Conservation (phyloP, 192 early-diverging fungal genomes). For the Podila horticola region DNA sequence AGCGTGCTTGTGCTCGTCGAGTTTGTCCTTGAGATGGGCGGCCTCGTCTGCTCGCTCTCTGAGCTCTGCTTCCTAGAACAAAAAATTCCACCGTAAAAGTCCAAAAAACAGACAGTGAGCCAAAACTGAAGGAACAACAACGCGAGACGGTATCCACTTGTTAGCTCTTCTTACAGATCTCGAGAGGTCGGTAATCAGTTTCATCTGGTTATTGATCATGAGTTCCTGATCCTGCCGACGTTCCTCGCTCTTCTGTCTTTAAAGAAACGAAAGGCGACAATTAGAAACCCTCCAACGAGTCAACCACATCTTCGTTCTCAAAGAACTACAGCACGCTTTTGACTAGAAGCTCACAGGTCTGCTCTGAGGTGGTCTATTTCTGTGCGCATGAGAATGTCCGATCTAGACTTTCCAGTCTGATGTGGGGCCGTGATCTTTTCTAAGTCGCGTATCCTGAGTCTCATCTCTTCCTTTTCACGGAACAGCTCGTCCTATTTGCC, state of each 20-base stretch:
- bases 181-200: constrained; percentile 72
- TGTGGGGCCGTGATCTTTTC: constrained; percentile 76
- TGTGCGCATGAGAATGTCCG: constrained; percentile 83
- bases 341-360: constrained; percentile 65
- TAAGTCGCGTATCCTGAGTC: constrained; percentile 78
- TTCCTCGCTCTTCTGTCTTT: constrained; percentile 75
- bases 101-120: background rate
- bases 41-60: constrained; percentile 76
- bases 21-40: constrained; percentile 80
- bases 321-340: background rate
- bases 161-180: constrained; percentile 55
- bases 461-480: constrained; percentile 76
- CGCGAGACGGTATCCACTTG: background rate
- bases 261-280: background rate
- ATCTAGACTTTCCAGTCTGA: constrained; percentile 74
- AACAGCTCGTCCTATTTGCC: constrained; percentile 73
- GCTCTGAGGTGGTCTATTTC: constrained; percentile 89
- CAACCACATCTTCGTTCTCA: no score
- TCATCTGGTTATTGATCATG: constrained; percentile 66
- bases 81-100: background rate
- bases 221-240: constrained; percentile 75
- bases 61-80: constrained; percentile 59
- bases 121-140: background rate
- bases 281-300: no score
- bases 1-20: constrained; percentile 90